These are phyloP conservation scores for Senna tora DNA, from an alignment of 306 rosid genomes.

Conservation along the genomic window DNA sequence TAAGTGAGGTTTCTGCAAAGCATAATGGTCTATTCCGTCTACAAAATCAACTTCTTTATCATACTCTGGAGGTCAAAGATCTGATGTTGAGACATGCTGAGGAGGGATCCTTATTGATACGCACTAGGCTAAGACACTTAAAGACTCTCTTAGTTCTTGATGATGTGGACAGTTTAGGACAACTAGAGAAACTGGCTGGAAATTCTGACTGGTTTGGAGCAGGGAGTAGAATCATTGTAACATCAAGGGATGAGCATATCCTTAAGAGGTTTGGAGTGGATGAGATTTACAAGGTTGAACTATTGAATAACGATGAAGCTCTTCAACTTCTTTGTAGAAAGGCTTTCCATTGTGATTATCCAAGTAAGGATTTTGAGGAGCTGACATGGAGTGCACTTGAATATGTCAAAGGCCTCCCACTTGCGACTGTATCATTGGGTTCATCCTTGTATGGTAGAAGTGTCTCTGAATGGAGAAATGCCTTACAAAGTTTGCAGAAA, in stretches of 20 bases:
- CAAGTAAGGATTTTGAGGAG: background rate
- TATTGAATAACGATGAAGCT: background rate
- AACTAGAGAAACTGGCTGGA: background rate
- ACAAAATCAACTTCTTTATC: conserved; percentile 21
- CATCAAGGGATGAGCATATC: conserved; percentile 24
- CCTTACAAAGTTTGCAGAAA: conserved; percentile 1
- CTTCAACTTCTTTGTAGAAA: conserved; percentile 26
- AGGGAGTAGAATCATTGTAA: conserved; percentile 34
- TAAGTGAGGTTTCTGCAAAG: background rate
- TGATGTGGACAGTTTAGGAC: conserved; percentile 3
- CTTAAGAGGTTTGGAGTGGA: conserved; percentile 7
- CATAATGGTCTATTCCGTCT: background rate
- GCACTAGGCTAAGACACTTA: background rate
- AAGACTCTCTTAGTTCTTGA: conserved; percentile 15
- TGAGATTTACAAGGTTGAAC: background rate
- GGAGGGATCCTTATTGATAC: background rate
- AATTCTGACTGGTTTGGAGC: background rate
- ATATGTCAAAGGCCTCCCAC: conserved; percentile 22
- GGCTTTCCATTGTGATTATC: background rate
- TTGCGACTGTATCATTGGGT: conserved; percentile 31
- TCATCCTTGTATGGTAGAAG: background rate
- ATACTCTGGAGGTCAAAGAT: background rate
- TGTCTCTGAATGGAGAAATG: conserved; percentile 26
- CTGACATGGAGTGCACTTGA: background rate
- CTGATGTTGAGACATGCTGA: background rate